Base-by-base conservation (phyloP, 306 rosid genomes). In the Dalbergia oliveri region DNA sequence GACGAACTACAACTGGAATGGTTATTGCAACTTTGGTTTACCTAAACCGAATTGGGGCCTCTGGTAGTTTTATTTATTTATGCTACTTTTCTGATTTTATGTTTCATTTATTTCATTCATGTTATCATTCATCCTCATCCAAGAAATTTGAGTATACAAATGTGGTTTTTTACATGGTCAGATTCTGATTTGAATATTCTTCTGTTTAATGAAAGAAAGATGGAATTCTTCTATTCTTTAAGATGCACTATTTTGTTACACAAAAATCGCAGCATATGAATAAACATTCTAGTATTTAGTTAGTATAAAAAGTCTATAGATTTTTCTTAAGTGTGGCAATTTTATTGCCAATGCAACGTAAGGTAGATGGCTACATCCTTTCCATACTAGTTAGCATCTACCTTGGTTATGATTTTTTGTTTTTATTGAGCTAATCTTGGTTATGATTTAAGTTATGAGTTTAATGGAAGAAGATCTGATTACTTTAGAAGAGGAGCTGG, bases 1-100 rank as follows among this genome's bases (percentile, higher is more conserved):
- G 98, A 58, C 80, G 98, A 66, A 91, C 97, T 77, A 93, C 98
- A 59, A 93, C 98, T 15, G 98, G 98, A 83, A 93, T 93, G 98
- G 98, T 93, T 83, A 88, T 93, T 79, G 93, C 98, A 69, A 93
- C 98, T 86, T 83, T 93, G 89, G 81, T 90, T 64, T 91, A 93
- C 87, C 87, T 93, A 82, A 91, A 93, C 75, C 89, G 93, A 44
- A 90, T 90, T 78, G 97, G 98, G 63, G 88, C 93, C 58, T 93
- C 94, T 33, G 97, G 98, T 93, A 88, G 63, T 69, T 21, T 73
- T 80, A 44, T 51, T 73, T 60, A 45, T 72, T 54, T 12, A 58
- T 44, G 73, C 60, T 12, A 41, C 69, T 74, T 72, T 73, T 78
- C 66, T 64, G 62, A 51, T 66, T 80, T 72, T 47, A 44, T 69